Conservation (phyloP, 1,284 basidiomycete genomes). For the Ceratobasidium sp. region DNA sequence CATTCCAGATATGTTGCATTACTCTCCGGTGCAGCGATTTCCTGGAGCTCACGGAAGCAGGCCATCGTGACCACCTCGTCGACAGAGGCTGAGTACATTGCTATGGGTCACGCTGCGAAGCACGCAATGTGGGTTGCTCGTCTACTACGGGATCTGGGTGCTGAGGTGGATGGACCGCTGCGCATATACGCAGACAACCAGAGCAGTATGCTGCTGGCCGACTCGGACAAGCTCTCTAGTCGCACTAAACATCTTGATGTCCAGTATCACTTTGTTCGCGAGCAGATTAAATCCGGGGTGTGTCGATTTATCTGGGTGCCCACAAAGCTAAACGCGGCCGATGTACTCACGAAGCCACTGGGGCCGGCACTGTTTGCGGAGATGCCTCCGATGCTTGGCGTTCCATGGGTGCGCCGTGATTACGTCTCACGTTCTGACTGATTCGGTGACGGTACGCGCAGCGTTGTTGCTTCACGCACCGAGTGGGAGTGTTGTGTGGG, state of each 20-base stretch:
- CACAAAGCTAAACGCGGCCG: conserved; percentile 36
- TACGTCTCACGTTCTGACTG: too few species aligned
- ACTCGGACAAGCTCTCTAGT: conserved; percentile 50
- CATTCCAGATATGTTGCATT: conserved; percentile 59
- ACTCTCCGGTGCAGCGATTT: conserved; percentile 55
- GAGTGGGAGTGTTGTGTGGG: too few species aligned
- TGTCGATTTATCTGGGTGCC: conserved; percentile 34
- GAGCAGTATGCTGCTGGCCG: conserved; percentile 50
- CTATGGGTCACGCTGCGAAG: conserved; percentile 52
- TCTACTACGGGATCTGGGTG: conserved; percentile 44
- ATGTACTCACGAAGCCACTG: conserved; percentile 47
- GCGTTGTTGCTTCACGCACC: too few species aligned
- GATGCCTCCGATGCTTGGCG: conserved; percentile 26
- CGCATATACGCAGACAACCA: conserved; percentile 53
- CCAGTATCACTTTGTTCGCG: conserved; percentile 52
- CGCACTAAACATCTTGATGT: conserved; percentile 55
- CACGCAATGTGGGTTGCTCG: conserved; percentile 54
- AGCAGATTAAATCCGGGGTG: conserved; percentile 47
- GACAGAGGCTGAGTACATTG: conserved; percentile 59
- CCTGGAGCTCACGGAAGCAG: conserved; percentile 57
- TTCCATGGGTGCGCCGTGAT: conserved; percentile 8
- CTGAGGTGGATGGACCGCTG: neutral
- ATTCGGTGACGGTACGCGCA: neutral
- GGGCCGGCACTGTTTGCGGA: neutral
- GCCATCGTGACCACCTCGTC: conserved; percentile 54